Conservation (phyloP, 202 grass and related monocot species). For the Panicum virgatum region DNA sequence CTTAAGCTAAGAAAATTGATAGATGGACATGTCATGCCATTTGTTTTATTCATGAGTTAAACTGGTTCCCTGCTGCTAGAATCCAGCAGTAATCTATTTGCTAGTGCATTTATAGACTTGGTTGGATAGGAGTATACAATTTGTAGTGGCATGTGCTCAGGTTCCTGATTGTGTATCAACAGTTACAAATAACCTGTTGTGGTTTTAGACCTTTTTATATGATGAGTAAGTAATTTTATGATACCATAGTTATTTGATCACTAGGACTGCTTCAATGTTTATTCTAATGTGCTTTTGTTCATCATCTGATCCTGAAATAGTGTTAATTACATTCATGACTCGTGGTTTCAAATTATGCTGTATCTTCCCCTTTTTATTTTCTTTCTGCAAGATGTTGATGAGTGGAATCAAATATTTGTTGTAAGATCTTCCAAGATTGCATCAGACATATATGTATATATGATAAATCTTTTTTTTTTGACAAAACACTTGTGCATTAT, state of each 20-base stretch:
- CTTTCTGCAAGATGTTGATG: neutral
- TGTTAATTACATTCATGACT: neutral
- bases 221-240: neutral
- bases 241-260: neutral
- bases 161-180: constrained; percentile 3
- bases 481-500: neutral
- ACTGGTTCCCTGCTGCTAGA: neutral
- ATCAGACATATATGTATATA: neutral
- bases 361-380: neutral
- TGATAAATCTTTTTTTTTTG: constrained; percentile 17
- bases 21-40: neutral
- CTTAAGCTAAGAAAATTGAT: neutral
- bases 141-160: neutral
- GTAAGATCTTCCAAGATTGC: neutral
- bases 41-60: neutral
- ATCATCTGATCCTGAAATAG: neutral
- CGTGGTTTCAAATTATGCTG: neutral
- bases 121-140: neutral
- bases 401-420: constrained; percentile 6
- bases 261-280: neutral
- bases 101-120: neutral
- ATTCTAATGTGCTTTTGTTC: neutral
- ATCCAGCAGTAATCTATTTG: neutral
- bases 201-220: neutral
- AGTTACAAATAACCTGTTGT: neutral